Evolutionary conservation across 2,329 filamentous ascomycete genomes (phyloP).

Genomic region (Fusarium sterilihyphosum): DNA sequence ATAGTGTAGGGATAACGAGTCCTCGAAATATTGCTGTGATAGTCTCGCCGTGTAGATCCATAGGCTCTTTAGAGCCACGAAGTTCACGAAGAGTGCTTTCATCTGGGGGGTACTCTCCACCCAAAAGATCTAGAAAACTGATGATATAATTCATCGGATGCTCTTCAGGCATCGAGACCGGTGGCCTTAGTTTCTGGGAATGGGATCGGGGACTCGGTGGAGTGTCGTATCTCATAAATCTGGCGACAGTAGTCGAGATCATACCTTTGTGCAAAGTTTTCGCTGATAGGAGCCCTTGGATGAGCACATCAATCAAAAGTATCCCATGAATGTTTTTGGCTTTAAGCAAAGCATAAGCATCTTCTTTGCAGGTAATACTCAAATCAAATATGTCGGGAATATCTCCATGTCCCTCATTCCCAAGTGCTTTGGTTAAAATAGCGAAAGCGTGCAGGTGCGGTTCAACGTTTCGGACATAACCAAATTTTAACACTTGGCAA

Average conservation of each 20-base stretch:
- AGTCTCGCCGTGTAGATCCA: background rate
- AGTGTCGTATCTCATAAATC: background rate
- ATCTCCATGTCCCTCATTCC: too few relatives aligned
- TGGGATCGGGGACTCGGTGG: rapidly evolving
- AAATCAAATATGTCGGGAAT: rapidly evolving
- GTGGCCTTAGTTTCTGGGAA: background rate
- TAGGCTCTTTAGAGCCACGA: rapidly evolving
- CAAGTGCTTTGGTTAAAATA: rapidly evolving
- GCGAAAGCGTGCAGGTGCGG: background rate
- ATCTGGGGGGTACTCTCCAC: too few relatives aligned
- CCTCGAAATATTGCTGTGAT: background rate
- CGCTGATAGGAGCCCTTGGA: background rate
- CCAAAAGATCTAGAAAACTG: background rate
- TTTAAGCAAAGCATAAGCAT: background rate
- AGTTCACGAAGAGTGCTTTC: rapidly evolving
- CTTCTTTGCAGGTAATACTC: background rate
- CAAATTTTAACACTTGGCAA: rapidly evolving
- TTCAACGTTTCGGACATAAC: rapidly evolving
- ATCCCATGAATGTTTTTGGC: background rate
- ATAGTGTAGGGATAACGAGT: background rate
- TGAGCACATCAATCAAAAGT: background rate
- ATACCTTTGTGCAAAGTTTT: rapidly evolving
- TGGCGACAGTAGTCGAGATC: rapidly evolving
- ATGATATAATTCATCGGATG: too few relatives aligned
- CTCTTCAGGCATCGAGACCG: background rate